Evolutionary conservation across 2,329 filamentous ascomycete species (phyloP), one percentile per base, ranked within the genome.

Genomic region (Xylariaceae sp.): DNA sequence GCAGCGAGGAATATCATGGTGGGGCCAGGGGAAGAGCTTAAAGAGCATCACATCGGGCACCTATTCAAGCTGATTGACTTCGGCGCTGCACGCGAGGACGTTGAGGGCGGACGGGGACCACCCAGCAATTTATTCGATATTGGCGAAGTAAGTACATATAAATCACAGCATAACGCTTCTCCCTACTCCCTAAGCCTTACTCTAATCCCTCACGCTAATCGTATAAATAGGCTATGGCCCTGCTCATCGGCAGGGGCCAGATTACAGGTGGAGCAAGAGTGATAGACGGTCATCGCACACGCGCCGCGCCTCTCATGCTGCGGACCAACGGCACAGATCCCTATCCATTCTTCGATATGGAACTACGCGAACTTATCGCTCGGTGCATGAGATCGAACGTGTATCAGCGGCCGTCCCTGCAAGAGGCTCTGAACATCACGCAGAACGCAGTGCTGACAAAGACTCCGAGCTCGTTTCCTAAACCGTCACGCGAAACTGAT

Each of bases 31-130:
- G 52, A 48, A 17, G 29, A 6, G 7, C 5, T 21, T 8, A 17
- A 31, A 0, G 56, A 60, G 34, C 56, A 60, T 16, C 0, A 6
- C 7, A 6, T 28, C 7, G 40, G 21, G 2, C 12, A 31, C 8
- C 3, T 43, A 7, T 26, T 52, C 19, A 60, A 60, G 16, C 3
- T 60, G 29, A 60, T 60, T 29, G 56, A 60, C 16, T 56, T 60
- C 24, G 56, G 56, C 19, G 2, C 3, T 4, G 14, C 47, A 8
- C 1, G 11, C 9, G 14, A 26, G 11, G n/a, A 40, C 7, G 2
- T 23, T 11, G 24, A 6, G 3, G n/a, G 12, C 21, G 24, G 5
- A 6, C 19, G 6, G 19, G 53, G 29, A 14, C 36, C 23, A 29
- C 9, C 9, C 4, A 6, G 14, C 14, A 55, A 55, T 14, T n/a